A percentile compares a stretch with the other conserved stretches of the same genome.
These are phyloP conservation scores for Fusarium redolens DNA, from an alignment of 2,329 filamentous ascomycete genomes.

Conservation along the genomic window DNA sequence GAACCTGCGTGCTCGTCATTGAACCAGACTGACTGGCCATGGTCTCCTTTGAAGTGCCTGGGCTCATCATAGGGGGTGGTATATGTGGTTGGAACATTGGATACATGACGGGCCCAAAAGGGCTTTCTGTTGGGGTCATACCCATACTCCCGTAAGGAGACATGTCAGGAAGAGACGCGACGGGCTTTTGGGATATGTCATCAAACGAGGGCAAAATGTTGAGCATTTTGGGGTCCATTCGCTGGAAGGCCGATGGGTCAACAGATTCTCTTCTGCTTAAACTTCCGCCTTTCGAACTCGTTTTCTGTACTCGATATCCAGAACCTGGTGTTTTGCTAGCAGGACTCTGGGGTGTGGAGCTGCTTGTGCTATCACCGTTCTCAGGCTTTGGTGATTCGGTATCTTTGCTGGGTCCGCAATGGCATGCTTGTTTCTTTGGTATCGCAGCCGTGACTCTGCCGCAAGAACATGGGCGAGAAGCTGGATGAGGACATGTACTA, in stretches of 20 bases:
- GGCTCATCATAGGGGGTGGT: conserved; percentile 38
- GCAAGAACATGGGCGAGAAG: conserved; percentile 70
- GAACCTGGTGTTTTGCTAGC: conserved; percentile 45
- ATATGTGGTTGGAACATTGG: conserved; percentile 50
- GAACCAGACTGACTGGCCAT: conserved; percentile 35
- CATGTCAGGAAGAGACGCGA: conserved; percentile 38
- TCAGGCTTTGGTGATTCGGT: conserved; percentile 41
- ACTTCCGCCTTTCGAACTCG: conserved; percentile 49
- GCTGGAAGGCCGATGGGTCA: conserved; percentile 60
- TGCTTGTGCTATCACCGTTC: conserved; percentile 41
- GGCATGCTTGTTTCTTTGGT: conserved; percentile 67
- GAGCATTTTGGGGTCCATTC: conserved; percentile 65
- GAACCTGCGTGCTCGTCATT: conserved; percentile 36
- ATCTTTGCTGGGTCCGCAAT: conserved; percentile 57
- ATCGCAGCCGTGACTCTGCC: conserved; percentile 73
- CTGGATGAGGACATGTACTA: conserved; percentile 75
- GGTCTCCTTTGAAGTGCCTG: conserved; percentile 26
- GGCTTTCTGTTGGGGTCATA: conserved; percentile 43
- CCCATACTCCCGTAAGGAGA: conserved; percentile 46
- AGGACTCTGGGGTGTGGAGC: conserved; percentile 47
- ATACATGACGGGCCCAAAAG: conserved; percentile 46
- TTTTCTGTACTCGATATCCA: conserved; percentile 61
- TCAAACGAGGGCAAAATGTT: conserved; percentile 58
- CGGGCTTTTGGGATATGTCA: conserved; percentile 44
- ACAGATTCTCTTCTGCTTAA: conserved; percentile 60